Evolutionary conservation across 305 asterid genomes (phyloP).

Genomic region (Fraxinus sp.): DNA sequence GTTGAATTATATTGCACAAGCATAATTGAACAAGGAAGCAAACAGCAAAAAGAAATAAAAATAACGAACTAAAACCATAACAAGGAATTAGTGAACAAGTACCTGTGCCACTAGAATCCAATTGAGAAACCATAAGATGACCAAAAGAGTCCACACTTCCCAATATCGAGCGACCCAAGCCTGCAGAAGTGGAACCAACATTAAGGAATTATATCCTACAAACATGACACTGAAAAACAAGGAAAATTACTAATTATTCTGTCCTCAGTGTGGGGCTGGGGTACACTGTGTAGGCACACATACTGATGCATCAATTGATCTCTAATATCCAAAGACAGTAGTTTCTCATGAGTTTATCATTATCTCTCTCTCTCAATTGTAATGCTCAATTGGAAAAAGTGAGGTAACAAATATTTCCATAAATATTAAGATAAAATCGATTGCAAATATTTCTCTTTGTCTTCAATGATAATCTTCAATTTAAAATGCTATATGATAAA

Average conservation of each 20-base stretch:
- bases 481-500: neutral
- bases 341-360: neutral
- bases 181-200: conserved; percentile 35
- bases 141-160: conserved; percentile 95
- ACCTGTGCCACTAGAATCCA: conserved; percentile 54
- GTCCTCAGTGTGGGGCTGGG: neutral
- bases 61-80: neutral
- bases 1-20: neutral
- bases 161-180: conserved; percentile 55
- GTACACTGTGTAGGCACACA: conserved; percentile 1
- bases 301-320: neutral
- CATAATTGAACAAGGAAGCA: conserved; percentile 8
- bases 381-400: neutral
- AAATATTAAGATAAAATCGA: neutral
- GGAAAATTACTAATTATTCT: neutral
- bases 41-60: neutral
- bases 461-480: neutral
- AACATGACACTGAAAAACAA: neutral
- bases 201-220: conserved; percentile 12
- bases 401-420: neutral
- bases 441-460: neutral
- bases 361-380: neutral
- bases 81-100: neutral
- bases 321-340: conserved; percentile 2
- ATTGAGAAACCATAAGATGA: conserved; percentile 76